Evolutionary conservation across 495 filamentous ascomycete genomes (phyloP), one percentile per base, ranked within the genome.

Genomic region (Peziza echinospora): DNA sequence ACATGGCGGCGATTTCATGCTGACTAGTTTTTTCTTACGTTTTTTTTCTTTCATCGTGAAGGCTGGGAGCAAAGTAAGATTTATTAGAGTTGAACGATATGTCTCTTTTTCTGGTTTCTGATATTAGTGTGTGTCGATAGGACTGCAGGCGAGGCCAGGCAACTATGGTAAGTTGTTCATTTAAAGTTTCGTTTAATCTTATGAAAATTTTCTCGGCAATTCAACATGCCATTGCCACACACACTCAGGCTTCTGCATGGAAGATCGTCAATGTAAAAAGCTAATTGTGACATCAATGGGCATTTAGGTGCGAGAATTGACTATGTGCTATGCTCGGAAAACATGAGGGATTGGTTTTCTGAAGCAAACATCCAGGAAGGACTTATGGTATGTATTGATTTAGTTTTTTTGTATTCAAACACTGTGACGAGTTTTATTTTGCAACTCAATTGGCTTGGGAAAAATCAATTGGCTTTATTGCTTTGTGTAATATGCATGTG

Each of bases 301-400:
- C n/a, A n/a, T n/a, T n/a, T n/a, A 57, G 54, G 89, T 1, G 76
- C 82, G 26, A 68, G 89, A 24, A 94, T 97, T 46, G 89, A 97
- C 57, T 96, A 92, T 62, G 76, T 97, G 24, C 69, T 94, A 5
- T 87, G 83, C 58, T 86, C 73, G 49, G 64, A 77, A 34, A 70
- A 71, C 26, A 87, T 93, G 75, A 80, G 76, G 51, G 63, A 71
- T 47, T 96, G 86, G 86, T 82, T 93, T 57, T 64, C 60, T 23
- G 79, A 82, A 46, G 74, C 82, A n/a, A 83, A 94, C 53, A 96
- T 96, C 24, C 89, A 94, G 57, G 86, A 94, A 62, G 89, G 87
- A 3, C 65, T 97, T 7, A 75, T 93, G 71, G 76, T 77, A 62
- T 17, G 62, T 52, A 17, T n/a, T n/a, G n/a, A n/a, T n/a, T n/a